Percentiles rank a stretch among this genome's conserved stretches.
These are phyloP conservation scores for Imleria badia DNA, from an alignment of 768 basidiomycete species.

Conservation along the genomic window DNA sequence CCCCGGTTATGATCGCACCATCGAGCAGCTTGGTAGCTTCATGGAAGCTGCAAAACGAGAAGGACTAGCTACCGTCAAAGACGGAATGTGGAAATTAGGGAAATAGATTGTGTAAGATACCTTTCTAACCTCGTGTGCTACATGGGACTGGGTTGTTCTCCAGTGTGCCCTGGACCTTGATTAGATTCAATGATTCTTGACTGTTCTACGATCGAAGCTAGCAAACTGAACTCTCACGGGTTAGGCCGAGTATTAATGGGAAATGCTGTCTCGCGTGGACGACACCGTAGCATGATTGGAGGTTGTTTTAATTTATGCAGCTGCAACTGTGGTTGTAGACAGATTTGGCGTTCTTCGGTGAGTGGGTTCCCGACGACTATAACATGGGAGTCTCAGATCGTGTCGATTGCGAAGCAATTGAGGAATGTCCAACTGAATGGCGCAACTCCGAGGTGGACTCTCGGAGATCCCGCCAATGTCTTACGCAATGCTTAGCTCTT, in stretches of 20 bases:
- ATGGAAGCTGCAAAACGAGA: constrained; percentile 81
- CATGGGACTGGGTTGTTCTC: background rate
- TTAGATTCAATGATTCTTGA: background rate
- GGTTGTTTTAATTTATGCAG: no score
- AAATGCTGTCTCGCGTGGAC: background rate
- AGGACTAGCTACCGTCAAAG: constrained; percentile 66
- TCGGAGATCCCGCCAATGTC: no score
- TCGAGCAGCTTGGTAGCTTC: constrained; percentile 76
- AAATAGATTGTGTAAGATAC: constrained; percentile 10
- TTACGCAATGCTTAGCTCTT: no score
- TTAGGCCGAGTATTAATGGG: no score
- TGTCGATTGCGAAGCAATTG: no score
- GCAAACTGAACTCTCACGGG: background rate
- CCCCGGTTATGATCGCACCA: constrained; percentile 74
- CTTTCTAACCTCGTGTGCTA: background rate
- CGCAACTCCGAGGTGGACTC: no score
- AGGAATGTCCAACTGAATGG: no score
- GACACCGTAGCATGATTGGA: no score
- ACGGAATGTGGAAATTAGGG: constrained; percentile 67
- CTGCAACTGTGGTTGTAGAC: no score
- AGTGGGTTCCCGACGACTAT: no score
- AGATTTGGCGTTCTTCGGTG: no score
- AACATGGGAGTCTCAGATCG: no score
- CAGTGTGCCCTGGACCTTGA: background rate
- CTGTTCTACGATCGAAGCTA: background rate